Base-by-base conservation (phyloP, 2,329 filamentous ascomycete genomes). In the Pezicula carpinea region DNA sequence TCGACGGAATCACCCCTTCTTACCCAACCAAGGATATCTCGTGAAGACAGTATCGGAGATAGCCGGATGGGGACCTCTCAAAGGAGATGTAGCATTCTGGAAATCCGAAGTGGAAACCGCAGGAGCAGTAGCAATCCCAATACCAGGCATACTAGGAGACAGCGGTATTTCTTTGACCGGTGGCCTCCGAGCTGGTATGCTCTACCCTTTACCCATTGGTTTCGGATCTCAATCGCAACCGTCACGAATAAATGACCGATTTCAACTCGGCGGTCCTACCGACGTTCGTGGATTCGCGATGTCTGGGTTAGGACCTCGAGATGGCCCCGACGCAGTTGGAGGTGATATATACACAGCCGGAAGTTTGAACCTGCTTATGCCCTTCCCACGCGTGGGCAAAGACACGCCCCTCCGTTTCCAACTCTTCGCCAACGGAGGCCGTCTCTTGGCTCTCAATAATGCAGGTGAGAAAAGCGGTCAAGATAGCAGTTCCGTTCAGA, bases 221-320 rank as follows among this genome's bases (percentile, higher is more conserved):
- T 79, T 75, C 56, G 66, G 70, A 14, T 36, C 62, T 56, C 42
- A 71, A 17, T 77, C 84, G 0, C 73, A 77, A 19, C 80, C 85
- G 4, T 95, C 88, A 55, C 82, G 89, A 23, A 79, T 97, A 60
- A 96, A 95, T 64, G 93, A 99, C 66, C 89, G 93, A 38, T 99
- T 99, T 72, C 83, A 90, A 61, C 86, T 99, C 26, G 93, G 93
- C 36, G 93, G 93, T 0, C 92, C 93, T 3, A 96, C 90, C 3
- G 92, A 96, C 62, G 88, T 99, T 13, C 87, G 93, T 46, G 93
- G 93, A 2, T 99, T 99, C 75, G 84, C 89, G 49, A 79, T 95
- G 18, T 87, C 85, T 17, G 93, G 93, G 1, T 76, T 99, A 5
- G 93, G 93, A 7, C 91, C 93, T 4, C 85, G 87, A 53, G 92